These are phyloP conservation scores for Jatropha curcas DNA, from an alignment of 345 rosid genomes.

Conservation along the genomic window DNA sequence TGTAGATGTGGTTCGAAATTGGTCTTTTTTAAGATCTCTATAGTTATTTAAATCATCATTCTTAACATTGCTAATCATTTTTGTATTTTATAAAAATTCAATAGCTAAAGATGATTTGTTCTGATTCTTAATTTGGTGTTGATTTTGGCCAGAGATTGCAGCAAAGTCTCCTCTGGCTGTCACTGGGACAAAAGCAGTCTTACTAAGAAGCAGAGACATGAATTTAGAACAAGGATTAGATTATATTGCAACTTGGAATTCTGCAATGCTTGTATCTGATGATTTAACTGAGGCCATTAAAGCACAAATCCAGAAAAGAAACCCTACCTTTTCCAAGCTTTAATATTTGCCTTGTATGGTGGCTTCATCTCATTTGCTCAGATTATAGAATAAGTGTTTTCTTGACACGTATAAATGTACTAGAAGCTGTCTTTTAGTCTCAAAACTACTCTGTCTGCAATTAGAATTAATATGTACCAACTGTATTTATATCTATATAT, in stretches of 20 bases:
- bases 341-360: constrained; percentile 23
- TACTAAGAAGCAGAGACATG: constrained; percentile 69
- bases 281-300: constrained; percentile 66
- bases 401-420: too few species aligned
- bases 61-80: neutral
- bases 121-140: neutral
- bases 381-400: too few species aligned
- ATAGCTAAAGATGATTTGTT: neutral
- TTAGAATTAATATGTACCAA: too few species aligned
- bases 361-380: neutral
- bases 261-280: constrained; percentile 65
- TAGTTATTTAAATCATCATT: neutral
- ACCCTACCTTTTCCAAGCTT: constrained; percentile 68
- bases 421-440: too few species aligned
- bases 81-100: neutral
- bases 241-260: constrained; percentile 85
- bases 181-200: constrained; percentile 72
- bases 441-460: too few species aligned
- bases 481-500: too few species aligned
- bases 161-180: constrained; percentile 78
- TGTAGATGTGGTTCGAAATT: too few species aligned
- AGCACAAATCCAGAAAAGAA: constrained; percentile 52
- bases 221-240: constrained; percentile 81
- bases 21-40: neutral
- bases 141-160: constrained; percentile 28